A percentile compares a stretch with the other conserved stretches of the same genome.
These are phyloP conservation scores for Elymus sibiricus DNA, from an alignment of 176 grass and related monocot species.

Conservation along the genomic window DNA sequence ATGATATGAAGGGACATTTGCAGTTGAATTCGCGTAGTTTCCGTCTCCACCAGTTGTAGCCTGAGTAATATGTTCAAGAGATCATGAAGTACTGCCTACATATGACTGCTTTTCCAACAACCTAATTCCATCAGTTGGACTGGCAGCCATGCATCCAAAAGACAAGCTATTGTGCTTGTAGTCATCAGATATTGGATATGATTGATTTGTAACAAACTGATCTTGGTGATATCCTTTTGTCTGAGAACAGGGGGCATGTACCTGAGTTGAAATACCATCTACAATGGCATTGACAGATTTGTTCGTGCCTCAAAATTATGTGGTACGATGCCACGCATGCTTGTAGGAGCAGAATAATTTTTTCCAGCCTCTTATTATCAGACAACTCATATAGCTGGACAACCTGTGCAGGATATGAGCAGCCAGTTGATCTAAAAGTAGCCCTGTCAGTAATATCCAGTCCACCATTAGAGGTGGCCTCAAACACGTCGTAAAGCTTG, in stretches of 20 bases:
- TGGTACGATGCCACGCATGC: neutral
- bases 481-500: constrained; percentile 55
- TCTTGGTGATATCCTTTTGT: neutral
- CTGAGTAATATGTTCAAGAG: constrained; percentile 25
- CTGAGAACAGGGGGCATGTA: constrained; percentile 7
- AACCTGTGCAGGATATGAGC: constrained; percentile 55
- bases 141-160: constrained; percentile 13
- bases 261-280: constrained; percentile 31
- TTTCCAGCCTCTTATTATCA: constrained; percentile 24
- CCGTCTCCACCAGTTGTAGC: constrained; percentile 1
- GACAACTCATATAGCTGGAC: constrained; percentile 32
- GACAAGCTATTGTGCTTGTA: constrained; percentile 13
- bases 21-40: neutral
- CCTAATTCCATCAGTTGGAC: constrained; percentile 13
- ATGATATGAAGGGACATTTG: neutral
- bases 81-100: neutral
- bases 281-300: constrained; percentile 1
- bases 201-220: constrained; percentile 17
- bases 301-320: neutral
- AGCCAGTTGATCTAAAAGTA: neutral
- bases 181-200: neutral
- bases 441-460: constrained; percentile 36
- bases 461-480: constrained; percentile 51
- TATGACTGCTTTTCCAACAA: neutral
- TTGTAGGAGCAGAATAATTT: constrained; percentile 28